phyloP scores from a whole-genome alignment of 208 protist genomes.

The Phytomonas francai region DNA sequence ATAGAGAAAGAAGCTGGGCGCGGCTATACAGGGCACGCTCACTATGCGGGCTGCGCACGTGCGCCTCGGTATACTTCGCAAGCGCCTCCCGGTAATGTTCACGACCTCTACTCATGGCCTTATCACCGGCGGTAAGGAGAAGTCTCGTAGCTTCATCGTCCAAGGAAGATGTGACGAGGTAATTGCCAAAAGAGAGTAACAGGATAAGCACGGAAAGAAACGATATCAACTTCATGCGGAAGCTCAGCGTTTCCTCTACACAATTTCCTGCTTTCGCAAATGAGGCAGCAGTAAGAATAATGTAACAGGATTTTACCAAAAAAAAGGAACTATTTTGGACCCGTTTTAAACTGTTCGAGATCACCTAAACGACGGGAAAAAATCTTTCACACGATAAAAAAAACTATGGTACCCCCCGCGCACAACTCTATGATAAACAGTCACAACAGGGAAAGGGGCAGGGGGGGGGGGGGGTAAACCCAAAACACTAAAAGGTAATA shows the following conservation, averaged over 20 bases:
- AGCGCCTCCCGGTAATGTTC: constrained; percentile 72
- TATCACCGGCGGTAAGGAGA: constrained; percentile 61
- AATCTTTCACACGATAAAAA: neutral
- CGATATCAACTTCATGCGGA: neutral
- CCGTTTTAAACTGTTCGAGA: neutral
- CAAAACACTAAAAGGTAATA: neutral
- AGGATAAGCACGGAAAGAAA: neutral
- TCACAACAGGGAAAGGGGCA: neutral
- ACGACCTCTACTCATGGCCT: constrained; percentile 51
- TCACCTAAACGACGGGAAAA: neutral
- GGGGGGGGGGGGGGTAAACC: neutral
- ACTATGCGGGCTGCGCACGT: constrained; percentile 43
- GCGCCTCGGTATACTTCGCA: constrained; percentile 75
- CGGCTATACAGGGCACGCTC: constrained; percentile 68
- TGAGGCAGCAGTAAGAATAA: neutral
- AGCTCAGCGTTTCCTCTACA: neutral
- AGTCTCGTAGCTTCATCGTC: constrained; percentile 29
- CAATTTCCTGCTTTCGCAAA: neutral
- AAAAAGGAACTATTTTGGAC: neutral
- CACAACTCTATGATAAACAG: neutral
- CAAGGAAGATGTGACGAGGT: neutral
- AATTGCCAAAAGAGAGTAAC: neutral
- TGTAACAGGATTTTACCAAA: neutral
- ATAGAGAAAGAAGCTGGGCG: constrained; percentile 64
- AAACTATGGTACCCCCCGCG: neutral